phyloP scores from a whole-genome alignment of 1,284 basidiomycete genomes.

The Cyathus olla region DNA sequence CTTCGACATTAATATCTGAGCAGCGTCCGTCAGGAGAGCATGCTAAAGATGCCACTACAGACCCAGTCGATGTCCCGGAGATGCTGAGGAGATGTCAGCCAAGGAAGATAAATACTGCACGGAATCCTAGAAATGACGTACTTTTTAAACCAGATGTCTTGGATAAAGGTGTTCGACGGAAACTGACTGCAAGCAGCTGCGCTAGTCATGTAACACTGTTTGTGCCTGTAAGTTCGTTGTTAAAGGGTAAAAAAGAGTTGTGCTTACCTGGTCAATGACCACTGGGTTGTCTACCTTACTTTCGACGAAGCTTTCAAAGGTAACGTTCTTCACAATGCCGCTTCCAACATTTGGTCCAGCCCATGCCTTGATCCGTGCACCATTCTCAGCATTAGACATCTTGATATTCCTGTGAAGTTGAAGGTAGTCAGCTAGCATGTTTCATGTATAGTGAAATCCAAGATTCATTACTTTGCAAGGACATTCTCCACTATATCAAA shows the following conservation, averaged over 20 bases:
- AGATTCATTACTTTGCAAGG: constrained; percentile 50
- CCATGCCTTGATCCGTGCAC: constrained; percentile 77
- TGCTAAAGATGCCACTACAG: constrained; percentile 63
- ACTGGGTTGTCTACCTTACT: constrained; percentile 67
- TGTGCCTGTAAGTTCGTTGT: background rate
- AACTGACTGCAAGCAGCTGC: constrained; percentile 57
- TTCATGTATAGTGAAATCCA: background rate
- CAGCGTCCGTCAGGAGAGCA: constrained; percentile 68
- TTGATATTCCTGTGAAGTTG: constrained; percentile 55
- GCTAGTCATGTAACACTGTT: constrained; percentile 65
- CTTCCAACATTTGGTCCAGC: constrained; percentile 70
- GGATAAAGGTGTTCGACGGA: constrained; percentile 64
- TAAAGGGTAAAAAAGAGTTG: background rate
- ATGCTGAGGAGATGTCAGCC: constrained; percentile 47
- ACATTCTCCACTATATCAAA: constrained; percentile 78
- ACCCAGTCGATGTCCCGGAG: constrained; percentile 65
- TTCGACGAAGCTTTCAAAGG: constrained; percentile 60
- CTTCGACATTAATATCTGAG: constrained; percentile 60
- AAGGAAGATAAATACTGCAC: background rate
- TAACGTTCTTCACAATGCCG: constrained; percentile 70
- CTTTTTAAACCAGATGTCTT: constrained; percentile 63
- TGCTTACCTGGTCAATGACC: constrained; percentile 61
- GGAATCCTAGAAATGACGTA: constrained; percentile 25
- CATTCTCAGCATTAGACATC: constrained; percentile 72
- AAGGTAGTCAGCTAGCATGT: background rate